These are phyloP conservation scores for Fistulina hepatica DNA, from an alignment of 1,284 basidiomycete genomes.

Conservation along the genomic window DNA sequence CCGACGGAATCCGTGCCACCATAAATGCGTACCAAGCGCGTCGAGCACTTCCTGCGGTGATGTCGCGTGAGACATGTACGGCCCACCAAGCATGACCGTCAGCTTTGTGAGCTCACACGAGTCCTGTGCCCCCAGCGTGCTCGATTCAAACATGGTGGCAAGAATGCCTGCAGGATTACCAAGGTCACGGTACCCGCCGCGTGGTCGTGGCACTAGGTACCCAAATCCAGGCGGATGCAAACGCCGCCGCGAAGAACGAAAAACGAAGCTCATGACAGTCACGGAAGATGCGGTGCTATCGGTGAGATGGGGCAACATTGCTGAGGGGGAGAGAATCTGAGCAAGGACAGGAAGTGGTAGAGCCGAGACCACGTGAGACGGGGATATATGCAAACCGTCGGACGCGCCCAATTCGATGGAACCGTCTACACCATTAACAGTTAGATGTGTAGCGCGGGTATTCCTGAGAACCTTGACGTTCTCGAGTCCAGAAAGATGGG, in stretches of 20 bases:
- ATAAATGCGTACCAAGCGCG: slow-evolving; percentile 38
- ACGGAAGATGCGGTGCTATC: slow-evolving; percentile 57
- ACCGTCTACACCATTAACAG: slow-evolving; percentile 22
- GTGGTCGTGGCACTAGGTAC: slow-evolving; percentile 81
- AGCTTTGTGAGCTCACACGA: slow-evolving; percentile 48
- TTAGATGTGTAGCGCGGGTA: slow-evolving; percentile 30
- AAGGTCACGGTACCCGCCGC: slow-evolving; percentile 31
- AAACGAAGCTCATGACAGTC: slow-evolving; percentile 64
- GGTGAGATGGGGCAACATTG: slow-evolving; percentile 35
- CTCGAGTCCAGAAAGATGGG: slow-evolving; percentile 30
- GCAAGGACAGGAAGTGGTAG: slow-evolving; percentile 64
- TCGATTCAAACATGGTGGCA: slow-evolving; percentile 80
- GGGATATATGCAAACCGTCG: slow-evolving; percentile 23
- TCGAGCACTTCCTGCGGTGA: slow-evolving; percentile 25
- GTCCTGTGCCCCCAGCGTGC: slow-evolving; percentile 63
- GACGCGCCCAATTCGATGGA: slow-evolving; percentile 43
- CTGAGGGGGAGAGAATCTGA: slow-evolving; percentile 32
- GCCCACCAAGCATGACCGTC: slow-evolving; percentile 89
- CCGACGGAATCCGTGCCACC: too few species aligned
- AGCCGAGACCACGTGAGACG: slow-evolving; percentile 55
- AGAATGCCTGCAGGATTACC: slow-evolving; percentile 46
- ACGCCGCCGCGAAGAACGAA: slow-evolving; percentile 40
- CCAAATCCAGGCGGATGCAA: slow-evolving; percentile 85
- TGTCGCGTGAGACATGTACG: slow-evolving; percentile 36
- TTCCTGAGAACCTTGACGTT: slow-evolving; percentile 53